Percentiles rank a stretch among this genome's conserved stretches.
Conservation (phyloP, 345 rosid genomes). For the Eucalyptus sp. region DNA sequence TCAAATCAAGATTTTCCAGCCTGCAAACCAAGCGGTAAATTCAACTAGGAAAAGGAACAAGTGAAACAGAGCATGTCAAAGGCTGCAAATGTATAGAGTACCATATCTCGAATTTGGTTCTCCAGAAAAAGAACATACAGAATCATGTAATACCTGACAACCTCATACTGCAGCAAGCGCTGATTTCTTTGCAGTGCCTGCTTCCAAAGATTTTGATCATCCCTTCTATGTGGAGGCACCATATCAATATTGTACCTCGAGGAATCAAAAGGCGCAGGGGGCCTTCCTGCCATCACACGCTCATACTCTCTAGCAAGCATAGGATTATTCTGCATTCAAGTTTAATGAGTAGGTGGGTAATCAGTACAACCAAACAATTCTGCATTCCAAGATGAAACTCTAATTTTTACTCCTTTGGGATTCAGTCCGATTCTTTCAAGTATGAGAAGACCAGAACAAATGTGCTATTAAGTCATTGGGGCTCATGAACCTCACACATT, state of each 20-base stretch:
- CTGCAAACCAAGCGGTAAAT: slow-evolving; percentile 13
- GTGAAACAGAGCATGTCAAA: not conserved
- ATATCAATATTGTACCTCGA: slow-evolving; percentile 63
- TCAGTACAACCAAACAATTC: not conserved
- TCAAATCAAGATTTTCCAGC: slow-evolving; percentile 86
- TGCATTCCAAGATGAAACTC: not conserved
- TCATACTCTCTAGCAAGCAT: slow-evolving; percentile 84
- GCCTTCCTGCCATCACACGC: slow-evolving; percentile 90
- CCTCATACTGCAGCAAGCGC: slow-evolving; percentile 73
- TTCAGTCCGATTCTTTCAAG: not conserved
- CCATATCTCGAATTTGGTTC: not conserved
- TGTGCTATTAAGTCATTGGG: not conserved
- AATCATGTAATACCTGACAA: slow-evolving; percentile 36
- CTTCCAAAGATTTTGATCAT: slow-evolving; percentile 87
- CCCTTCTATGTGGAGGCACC: slow-evolving; percentile 50
- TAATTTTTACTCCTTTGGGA: not conserved
- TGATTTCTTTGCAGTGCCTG: slow-evolving; percentile 73
- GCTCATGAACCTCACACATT: not conserved
- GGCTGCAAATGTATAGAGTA: not conserved
- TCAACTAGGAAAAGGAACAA: not conserved
- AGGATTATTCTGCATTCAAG: slow-evolving; percentile 57
- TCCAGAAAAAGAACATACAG: not conserved
- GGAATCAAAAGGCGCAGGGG: slow-evolving; percentile 67
- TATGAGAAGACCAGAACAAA: not conserved
- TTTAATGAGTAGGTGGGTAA: not conserved